Conservation (phyloP, 768 basidiomycete genomes). For the Amanita exitialis region DNA sequence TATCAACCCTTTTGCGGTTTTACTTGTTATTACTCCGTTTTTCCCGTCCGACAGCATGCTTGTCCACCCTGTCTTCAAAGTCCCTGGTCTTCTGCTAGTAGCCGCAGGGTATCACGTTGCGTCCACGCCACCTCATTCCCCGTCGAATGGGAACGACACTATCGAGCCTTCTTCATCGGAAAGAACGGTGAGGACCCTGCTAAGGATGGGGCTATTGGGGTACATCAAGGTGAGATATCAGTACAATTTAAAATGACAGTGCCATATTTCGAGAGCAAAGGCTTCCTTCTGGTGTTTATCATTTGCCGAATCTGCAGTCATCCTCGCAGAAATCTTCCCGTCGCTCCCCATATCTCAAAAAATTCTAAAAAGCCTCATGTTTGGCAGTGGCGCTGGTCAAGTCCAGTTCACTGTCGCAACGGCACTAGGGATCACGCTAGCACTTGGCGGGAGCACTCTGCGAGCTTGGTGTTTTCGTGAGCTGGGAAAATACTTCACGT, state of each 20-base stretch:
- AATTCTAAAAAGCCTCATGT: neutral
- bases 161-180: neutral
- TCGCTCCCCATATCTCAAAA: neutral
- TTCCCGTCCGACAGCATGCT: neutral
- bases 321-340: neutral
- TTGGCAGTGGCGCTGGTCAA: neutral
- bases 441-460: constrained; percentile 18
- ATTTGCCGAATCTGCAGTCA: neutral
- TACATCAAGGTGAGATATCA: neutral
- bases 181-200: neutral
- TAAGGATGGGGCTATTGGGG: neutral
- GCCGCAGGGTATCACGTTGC: constrained; percentile 4
- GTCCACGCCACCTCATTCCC: constrained; percentile 4
- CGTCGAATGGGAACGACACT: neutral
- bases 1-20: too few species aligned
- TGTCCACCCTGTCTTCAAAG: neutral
- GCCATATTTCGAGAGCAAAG: neutral
- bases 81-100: constrained; percentile 4
- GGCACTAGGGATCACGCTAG: constrained; percentile 6
- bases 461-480: constrained; percentile 26
- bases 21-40: too few species aligned
- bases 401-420: neutral
- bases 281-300: neutral
- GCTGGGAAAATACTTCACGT: constrained; percentile 29
- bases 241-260: neutral